Evolutionary conservation across 306 rosid species (phyloP), one percentile per base, ranked within the genome.

Genomic region (Pyrus bretschneideri): DNA sequence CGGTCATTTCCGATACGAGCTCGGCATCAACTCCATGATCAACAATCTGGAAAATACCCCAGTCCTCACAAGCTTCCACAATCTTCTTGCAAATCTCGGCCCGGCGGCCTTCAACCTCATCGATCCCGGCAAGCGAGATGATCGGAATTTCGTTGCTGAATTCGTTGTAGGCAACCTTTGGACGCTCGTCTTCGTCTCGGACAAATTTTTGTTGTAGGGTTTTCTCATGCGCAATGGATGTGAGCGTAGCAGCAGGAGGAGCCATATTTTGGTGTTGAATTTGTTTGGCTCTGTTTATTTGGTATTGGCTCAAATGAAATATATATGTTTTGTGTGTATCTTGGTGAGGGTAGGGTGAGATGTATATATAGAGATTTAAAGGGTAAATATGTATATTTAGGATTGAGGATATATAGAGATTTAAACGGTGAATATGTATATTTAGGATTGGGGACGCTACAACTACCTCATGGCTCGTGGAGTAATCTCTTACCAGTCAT

Each of bases 1-100:
- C 77, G 0, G 93, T 85, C 99, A 95, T 95, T 0, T 91, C 79
- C 0, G 90, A 75, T 1, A 95, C 12, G 45, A 95, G 92, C 1
- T 75, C 25, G 2, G 35, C 1, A 17, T 91, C 93, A 1, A 95
- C 84, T 5, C 97, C 99, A 4, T 95, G 99, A 67, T 95, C 97
- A 11, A 91, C 86, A 2, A 95, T 81, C 77, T 95, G 99, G 70
- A 92, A 95, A 19, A 95, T 31, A 0, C 99, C 99, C 99, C 99
- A 95, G 1, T 88, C 87, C 80, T 92, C 99, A 4, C 92, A 95
- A 11, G 99, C 97, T 59, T 83, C 88, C 0, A 92, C 97, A 11
- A 95, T 92, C 29, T 86, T 83, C 35, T 73, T 35, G 58, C 97
- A 78, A 15, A 92, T 89, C 51, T 83, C 85, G 0, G 35, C 60